Conservation (phyloP, 148 eudicot genomes). For the Amaranthus palmeri region DNA sequence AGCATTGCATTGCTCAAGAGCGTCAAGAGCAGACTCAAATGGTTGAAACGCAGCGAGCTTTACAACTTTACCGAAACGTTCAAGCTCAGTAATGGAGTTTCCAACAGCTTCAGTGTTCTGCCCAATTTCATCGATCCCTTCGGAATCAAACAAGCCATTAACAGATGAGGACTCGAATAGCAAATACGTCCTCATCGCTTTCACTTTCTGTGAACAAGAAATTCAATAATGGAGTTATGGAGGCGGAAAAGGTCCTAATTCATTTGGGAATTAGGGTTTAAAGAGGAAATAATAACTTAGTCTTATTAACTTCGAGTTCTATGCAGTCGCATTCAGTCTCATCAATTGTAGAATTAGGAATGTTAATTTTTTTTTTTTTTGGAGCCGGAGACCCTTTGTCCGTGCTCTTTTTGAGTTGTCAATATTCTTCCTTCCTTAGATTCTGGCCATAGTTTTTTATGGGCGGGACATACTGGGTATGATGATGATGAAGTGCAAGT, state of each 20-base stretch:
- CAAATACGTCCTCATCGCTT: constrained; percentile 51
- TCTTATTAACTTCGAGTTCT: too few species aligned
- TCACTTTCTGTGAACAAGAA: background rate
- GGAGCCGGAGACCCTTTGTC: too few species aligned
- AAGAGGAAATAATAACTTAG: too few species aligned
- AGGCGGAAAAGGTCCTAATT: background rate
- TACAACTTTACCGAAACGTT: constrained; percentile 78
- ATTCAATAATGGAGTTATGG: background rate
- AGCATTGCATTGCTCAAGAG: constrained; percentile 81
- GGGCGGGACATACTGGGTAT: too few species aligned
- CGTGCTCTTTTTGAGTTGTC: too few species aligned
- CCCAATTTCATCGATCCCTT: constrained; percentile 91
- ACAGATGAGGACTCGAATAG: constrained; percentile 76
- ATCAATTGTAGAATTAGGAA: too few species aligned
- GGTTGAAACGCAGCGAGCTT: constrained; percentile 73
- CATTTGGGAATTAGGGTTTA: constrained; percentile 18
- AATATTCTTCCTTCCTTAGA: too few species aligned
- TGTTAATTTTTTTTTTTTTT: too few species aligned
- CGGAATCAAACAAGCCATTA: constrained; percentile 49
- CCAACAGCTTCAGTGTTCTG: constrained; percentile 77
- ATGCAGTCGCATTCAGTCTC: too few species aligned
- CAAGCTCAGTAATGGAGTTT: constrained; percentile 69
- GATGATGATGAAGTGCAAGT: too few species aligned
- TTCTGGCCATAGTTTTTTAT: too few species aligned
- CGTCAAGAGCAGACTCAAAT: constrained; percentile 78